A percentile compares a stretch with the other conserved stretches of the same genome.
Conservation (phyloP, 352 stramenopile genomes). For the Pythium oligandrum region DNA sequence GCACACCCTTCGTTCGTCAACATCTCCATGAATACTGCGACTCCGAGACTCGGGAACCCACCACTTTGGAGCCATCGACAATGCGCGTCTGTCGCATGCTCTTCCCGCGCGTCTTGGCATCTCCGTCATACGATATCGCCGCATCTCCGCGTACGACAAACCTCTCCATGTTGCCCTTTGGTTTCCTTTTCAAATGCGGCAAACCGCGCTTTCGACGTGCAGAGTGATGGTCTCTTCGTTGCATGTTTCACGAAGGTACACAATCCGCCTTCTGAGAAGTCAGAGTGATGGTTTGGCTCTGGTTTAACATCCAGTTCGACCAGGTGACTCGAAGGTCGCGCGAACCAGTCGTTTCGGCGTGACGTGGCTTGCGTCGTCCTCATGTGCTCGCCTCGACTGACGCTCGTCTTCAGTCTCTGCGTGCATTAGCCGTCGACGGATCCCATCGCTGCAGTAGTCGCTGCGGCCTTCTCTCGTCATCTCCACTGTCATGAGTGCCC, state of each 20-base stretch:
- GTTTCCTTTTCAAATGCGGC: not conserved
- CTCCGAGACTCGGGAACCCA: conserved; percentile 4
- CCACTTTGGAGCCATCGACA: conserved; percentile 62
- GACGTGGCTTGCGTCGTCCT: conserved; percentile 12
- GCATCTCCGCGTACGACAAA: conserved; percentile 57
- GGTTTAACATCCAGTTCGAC: not conserved
- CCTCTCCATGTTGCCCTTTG: conserved; percentile 36
- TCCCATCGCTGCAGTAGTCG: conserved; percentile 16
- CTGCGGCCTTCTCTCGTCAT: conserved; percentile 2
- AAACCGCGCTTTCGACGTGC: not conserved
- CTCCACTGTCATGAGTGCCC: not conserved
- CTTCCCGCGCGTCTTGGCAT: conserved; percentile 15
- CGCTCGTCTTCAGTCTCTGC: not conserved
- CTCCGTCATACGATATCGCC: conserved; percentile 16
- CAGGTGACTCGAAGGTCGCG: conserved; percentile 22
- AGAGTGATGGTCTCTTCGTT: conserved; percentile 13
- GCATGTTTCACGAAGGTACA: not conserved
- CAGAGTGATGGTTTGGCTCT: too few species aligned
- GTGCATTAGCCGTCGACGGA: not conserved
- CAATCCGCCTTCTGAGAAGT: too few species aligned
- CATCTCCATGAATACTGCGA: not conserved
- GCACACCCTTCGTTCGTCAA: not conserved
- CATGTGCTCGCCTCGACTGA: too few species aligned
- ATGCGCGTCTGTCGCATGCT: conserved; percentile 61
- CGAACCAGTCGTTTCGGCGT: conserved; percentile 2